Evolutionary conservation across 2,329 filamentous ascomycete genomes (phyloP).

Genomic region (Pestalotiopsis sp.): DNA sequence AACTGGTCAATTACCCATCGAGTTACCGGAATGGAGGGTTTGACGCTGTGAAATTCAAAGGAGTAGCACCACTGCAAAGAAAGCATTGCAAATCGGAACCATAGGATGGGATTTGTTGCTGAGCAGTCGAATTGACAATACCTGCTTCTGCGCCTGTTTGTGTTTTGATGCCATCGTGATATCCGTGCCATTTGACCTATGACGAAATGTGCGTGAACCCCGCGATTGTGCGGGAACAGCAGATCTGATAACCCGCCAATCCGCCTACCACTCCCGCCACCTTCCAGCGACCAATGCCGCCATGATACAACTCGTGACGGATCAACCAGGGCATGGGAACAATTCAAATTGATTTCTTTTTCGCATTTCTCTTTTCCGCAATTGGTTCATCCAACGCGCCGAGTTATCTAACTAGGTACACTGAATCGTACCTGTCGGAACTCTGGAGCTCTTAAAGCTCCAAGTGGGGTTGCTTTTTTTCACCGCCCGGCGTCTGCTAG

Average conservation of each 20-base stretch:
- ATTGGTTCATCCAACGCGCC: neutral
- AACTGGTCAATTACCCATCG: conserved; percentile 16
- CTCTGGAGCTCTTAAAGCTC: neutral
- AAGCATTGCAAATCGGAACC: conserved; percentile 14
- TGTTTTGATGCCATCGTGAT: neutral
- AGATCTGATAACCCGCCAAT: neutral
- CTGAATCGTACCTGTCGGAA: neutral
- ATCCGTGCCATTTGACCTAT: neutral
- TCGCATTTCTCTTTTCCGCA: no score
- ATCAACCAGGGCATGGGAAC: no score
- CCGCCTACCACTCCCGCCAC: neutral
- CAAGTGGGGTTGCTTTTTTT: conserved; percentile 7
- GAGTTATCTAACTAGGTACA: neutral
- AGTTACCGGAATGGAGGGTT: conserved; percentile 11
- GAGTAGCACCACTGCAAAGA: conserved; percentile 17
- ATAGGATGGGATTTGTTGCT: conserved; percentile 12
- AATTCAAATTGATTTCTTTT: no score
- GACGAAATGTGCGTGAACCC: conserved; percentile 7
- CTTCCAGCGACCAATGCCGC: neutral
- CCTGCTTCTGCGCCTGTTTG: conserved; percentile 14
- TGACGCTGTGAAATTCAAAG: neutral
- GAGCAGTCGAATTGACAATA: conserved; percentile 19
- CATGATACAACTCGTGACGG: no score
- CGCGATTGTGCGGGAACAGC: neutral
- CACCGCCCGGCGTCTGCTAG: conserved; percentile 6